A percentile compares a stretch with the other conserved stretches of the same genome.
Conservation (phyloP, 2,329 filamentous ascomycete genomes). For the Atkinsonella hypoxylon region DNA sequence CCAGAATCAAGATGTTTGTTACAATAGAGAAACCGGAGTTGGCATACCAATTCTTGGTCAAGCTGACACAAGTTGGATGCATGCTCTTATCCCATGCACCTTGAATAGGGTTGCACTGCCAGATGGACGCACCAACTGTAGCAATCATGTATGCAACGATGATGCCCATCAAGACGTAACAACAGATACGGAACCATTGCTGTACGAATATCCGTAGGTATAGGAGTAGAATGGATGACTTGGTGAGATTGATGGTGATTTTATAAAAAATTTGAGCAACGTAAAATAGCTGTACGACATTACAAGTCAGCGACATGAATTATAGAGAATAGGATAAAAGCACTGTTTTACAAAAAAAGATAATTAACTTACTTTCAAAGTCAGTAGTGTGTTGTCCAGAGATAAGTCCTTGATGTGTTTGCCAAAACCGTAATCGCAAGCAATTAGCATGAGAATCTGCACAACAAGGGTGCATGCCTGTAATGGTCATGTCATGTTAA, state of each 20-base stretch:
- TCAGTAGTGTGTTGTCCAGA: conserved; percentile 20
- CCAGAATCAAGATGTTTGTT: conserved; percentile 33
- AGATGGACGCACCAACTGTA: conserved; percentile 32
- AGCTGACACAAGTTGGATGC: conserved; percentile 31
- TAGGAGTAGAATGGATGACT: conserved; percentile 38
- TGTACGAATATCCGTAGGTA: conserved; percentile 42
- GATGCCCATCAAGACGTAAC: conserved; percentile 27
- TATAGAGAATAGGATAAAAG: too few relatives aligned
- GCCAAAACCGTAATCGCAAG: conserved; percentile 30
- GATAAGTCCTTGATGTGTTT: conserved; percentile 26
- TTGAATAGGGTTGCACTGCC: conserved; percentile 36
- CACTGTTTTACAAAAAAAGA: too few relatives aligned
- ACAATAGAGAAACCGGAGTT: conserved; percentile 35
- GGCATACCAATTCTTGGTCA: conserved; percentile 35
- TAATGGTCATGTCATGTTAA: not conserved
- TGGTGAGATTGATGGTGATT: conserved; percentile 39
- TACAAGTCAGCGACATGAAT: too few relatives aligned
- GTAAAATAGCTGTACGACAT: conserved; percentile 31
- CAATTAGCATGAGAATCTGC: conserved; percentile 26
- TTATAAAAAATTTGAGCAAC: conserved; percentile 42
- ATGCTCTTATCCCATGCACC: conserved; percentile 33
- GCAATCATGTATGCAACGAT: conserved; percentile 33
- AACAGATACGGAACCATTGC: conserved; percentile 31
- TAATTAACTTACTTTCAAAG: conserved; percentile 20
- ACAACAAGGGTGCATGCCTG: conserved; percentile 25